These are phyloP conservation scores for Colletotrichum eleusines DNA, from an alignment of 2,329 filamentous ascomycete genomes.

Conservation along the genomic window DNA sequence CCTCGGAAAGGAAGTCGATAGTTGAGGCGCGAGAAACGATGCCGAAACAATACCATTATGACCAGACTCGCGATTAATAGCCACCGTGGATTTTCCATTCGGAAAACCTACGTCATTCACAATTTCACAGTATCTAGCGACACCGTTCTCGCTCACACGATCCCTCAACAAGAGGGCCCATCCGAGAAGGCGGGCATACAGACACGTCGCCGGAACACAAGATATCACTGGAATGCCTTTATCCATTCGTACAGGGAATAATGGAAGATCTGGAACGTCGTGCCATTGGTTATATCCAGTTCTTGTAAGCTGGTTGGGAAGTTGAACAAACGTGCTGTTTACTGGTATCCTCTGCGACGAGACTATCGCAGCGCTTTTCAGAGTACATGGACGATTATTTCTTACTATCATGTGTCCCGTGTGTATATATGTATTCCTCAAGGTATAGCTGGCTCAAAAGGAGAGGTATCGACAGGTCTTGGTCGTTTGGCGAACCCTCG, in stretches of 20 bases:
- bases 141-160: background rate
- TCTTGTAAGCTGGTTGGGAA: background rate
- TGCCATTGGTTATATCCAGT: background rate
- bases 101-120: background rate
- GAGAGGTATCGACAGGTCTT: background rate
- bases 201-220: background rate
- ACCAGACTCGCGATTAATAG: too few species aligned
- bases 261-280: background rate
- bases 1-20: too few species aligned
- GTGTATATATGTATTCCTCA: background rate
- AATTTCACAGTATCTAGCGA: too few species aligned
- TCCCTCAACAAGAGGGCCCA: too few species aligned
- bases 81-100: background rate
- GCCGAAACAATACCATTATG: background rate
- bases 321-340: background rate
- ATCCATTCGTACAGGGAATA: accelerated
- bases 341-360: background rate
- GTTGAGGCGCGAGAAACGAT: background rate
- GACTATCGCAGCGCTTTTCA: background rate
- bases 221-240: background rate
- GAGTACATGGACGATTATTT: background rate
- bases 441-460: background rate
- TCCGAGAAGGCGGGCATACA: too few species aligned
- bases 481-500: background rate
- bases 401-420: background rate